phyloP scores from a whole-genome alignment of 75 land plant genomes.

The Isoetes taiwanensis region DNA sequence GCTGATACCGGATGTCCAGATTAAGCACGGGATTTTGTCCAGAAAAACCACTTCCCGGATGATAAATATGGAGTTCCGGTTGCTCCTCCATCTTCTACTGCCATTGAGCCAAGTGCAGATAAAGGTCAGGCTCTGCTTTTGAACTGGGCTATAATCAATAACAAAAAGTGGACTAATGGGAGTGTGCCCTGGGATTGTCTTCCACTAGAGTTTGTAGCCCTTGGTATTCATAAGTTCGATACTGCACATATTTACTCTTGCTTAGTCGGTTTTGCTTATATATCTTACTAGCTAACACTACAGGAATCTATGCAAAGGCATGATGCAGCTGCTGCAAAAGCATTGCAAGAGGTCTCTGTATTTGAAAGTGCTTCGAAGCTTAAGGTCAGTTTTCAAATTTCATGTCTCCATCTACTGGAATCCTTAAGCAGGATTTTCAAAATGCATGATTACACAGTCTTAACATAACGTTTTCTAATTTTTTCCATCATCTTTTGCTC shows the following conservation, averaged over 20 bases:
- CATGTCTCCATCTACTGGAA: neutral
- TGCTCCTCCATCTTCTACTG: neutral
- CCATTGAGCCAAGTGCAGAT: neutral
- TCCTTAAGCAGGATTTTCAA: too few relatives aligned
- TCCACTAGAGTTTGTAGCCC: neutral
- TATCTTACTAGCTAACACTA: too few relatives aligned
- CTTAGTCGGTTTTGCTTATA: too few relatives aligned
- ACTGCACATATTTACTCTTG: too few relatives aligned
- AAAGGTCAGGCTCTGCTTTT: neutral
- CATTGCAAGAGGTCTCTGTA: conserved; percentile 38
- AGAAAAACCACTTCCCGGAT: too few relatives aligned
- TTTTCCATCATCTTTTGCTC: too few relatives aligned
- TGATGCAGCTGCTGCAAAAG: conserved; percentile 31
- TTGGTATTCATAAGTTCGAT: too few relatives aligned
- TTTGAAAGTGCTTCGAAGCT: conserved; percentile 22
- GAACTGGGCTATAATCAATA: neutral
- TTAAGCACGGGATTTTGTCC: too few relatives aligned
- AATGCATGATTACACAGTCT: too few relatives aligned
- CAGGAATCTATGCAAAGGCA: conserved; percentile 29
- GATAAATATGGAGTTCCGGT: too few relatives aligned
- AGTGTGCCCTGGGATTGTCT: conserved; percentile 5
- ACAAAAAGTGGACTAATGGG: conserved; percentile 4
- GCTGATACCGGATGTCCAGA: too few relatives aligned
- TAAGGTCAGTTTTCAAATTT: conserved; percentile 15
- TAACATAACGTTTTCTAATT: too few relatives aligned